Conservation (phyloP, 2,329 filamentous ascomycete species). For the Ophiocordyceps camponoti-leonardi region DNA sequence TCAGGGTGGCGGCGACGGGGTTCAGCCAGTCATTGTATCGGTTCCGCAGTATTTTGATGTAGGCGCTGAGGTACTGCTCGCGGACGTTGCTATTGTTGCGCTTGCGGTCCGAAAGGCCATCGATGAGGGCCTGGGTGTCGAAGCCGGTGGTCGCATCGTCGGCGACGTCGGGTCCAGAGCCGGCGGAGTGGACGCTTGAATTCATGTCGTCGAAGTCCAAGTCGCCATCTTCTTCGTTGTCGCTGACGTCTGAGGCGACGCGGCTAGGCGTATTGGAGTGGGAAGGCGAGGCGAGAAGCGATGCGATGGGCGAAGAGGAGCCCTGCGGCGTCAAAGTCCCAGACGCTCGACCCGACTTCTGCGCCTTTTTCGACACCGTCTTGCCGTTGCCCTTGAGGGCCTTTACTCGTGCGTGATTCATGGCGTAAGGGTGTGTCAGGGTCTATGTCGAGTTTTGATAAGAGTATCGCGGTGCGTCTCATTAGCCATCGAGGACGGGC, state of each 20-base stretch:
- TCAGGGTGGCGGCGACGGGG: slow-evolving; percentile 37
- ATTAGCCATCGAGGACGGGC: neutral
- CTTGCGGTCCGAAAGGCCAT: slow-evolving; percentile 59
- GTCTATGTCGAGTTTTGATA: neutral
- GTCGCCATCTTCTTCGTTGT: slow-evolving; percentile 29
- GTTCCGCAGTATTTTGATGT: slow-evolving; percentile 34
- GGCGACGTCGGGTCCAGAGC: slow-evolving; percentile 32
- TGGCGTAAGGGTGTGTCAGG: slow-evolving; percentile 11
- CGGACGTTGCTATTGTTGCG: slow-evolving; percentile 56
- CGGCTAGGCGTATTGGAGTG: slow-evolving; percentile 43
- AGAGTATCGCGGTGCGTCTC: neutral
- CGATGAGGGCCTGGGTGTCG: slow-evolving; percentile 44
- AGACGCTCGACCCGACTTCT: slow-evolving; percentile 39
- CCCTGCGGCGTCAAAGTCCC: slow-evolving; percentile 36
- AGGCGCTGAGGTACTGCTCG: slow-evolving; percentile 25
- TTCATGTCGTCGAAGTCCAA: slow-evolving; percentile 24
- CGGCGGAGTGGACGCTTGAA: slow-evolving; percentile 22
- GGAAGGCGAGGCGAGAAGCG: slow-evolving; percentile 37
- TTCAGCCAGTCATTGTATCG: slow-evolving; percentile 26
- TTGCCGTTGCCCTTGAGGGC: slow-evolving; percentile 54
- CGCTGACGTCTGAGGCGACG: slow-evolving; percentile 42
- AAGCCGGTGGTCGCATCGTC: slow-evolving; percentile 51
- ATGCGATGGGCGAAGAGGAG: slow-evolving; percentile 43
- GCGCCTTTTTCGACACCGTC: slow-evolving; percentile 52
- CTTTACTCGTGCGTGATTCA: slow-evolving; percentile 51